These are phyloP conservation scores for Phycomyces blakesleeanus DNA, from an alignment of 192 early-diverging fungal genomes.

Conservation along the genomic window DNA sequence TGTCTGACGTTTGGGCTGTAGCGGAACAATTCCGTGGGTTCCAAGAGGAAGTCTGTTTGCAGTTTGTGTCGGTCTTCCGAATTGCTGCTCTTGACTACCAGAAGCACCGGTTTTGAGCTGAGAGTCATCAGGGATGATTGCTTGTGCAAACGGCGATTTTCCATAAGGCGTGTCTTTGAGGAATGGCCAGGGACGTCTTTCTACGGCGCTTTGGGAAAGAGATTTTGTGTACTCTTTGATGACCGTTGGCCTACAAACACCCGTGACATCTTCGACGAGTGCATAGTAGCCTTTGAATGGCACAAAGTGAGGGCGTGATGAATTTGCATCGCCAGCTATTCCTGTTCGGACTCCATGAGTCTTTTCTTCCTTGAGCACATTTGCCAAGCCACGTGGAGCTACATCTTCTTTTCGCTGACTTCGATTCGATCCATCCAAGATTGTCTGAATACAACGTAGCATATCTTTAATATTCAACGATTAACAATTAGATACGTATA, in stretches of 20 bases:
- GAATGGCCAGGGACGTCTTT: constrained; percentile 16
- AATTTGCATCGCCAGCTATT: background rate
- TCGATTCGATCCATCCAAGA: constrained; percentile 5
- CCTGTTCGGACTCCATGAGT: constrained; percentile 14
- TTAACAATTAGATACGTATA: no score
- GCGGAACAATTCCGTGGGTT: background rate
- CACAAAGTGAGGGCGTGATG: constrained; percentile 17
- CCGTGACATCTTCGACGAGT: constrained; percentile 17
- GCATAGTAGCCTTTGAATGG: constrained; percentile 16
- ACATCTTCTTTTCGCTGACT: background rate
- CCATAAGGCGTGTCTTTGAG: constrained; percentile 1
- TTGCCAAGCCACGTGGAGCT: constrained; percentile 1
- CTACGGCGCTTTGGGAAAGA: background rate
- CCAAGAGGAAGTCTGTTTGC: background rate
- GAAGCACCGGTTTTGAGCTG: no score
- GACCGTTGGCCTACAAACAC: constrained; percentile 10
- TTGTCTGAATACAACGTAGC: background rate
- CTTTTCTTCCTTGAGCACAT: constrained; percentile 21
- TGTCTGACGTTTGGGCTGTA: background rate
- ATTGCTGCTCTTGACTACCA: no score
- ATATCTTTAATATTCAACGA: constrained; percentile 6
- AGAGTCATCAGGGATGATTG: no score
- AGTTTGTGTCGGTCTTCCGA: background rate
- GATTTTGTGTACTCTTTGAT: constrained; percentile 7
- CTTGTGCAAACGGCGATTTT: constrained; percentile 9